Evolutionary conservation across 257 asterid species (phyloP).

Genomic region (Cinchona pubescens): DNA sequence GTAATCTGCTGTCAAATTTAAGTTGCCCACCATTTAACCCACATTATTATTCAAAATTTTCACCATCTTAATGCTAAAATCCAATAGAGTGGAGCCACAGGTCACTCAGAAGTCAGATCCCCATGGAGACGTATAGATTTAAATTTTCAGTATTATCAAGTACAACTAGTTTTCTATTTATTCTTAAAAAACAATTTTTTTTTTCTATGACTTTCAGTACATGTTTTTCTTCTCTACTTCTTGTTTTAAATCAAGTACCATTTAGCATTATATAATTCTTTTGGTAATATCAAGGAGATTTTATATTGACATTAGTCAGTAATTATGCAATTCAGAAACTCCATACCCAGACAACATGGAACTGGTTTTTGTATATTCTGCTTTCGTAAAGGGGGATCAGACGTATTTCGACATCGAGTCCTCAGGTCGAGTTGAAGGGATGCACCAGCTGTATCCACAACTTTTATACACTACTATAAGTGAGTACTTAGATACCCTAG

Average conservation of each 20-base stretch:
- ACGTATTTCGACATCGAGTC: slow-evolving; percentile 55
- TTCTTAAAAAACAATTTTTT: no score
- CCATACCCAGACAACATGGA: slow-evolving; percentile 78
- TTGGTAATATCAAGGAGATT: neutral
- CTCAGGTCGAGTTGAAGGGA: slow-evolving; percentile 62
- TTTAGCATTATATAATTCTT: neutral
- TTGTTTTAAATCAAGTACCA: neutral
- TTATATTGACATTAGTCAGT: neutral
- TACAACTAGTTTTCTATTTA: no score
- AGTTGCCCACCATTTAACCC: neutral
- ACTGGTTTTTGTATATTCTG: slow-evolving; percentile 76
- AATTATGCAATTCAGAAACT: slow-evolving; percentile 46
- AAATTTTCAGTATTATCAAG: no score
- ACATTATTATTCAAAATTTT: neutral
- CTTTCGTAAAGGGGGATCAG: slow-evolving; percentile 81
- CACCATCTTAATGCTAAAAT: neutral
- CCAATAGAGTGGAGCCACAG: neutral
- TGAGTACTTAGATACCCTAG: slow-evolving; percentile 51
- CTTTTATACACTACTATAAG: slow-evolving; percentile 67
- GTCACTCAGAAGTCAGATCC: no score
- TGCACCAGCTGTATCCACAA: slow-evolving; percentile 62
- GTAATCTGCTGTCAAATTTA: neutral
- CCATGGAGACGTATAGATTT: no score
- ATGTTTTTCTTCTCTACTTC: neutral
- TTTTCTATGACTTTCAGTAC: no score